Percentiles rank a stretch among this genome's conserved stretches.
phyloP scores from a whole-genome alignment of 495 filamentous ascomycete genomes.

The Aspergillus olivimuriae region DNA sequence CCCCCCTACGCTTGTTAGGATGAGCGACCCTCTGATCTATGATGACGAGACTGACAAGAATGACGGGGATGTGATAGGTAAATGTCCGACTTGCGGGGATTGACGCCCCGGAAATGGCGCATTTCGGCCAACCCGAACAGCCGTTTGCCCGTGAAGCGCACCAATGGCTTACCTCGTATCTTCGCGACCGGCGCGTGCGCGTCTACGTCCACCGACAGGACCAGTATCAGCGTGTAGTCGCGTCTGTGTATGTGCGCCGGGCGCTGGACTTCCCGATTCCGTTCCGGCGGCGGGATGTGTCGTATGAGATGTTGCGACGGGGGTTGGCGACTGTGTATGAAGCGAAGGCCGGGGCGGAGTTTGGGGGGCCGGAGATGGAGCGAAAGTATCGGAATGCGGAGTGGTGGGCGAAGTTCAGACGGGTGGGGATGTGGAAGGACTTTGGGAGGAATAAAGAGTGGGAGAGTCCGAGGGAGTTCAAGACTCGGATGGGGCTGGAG shows the following conservation, averaged over 20 bases:
- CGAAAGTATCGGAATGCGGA: slow-evolving; percentile 66
- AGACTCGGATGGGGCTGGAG: slow-evolving; percentile 52
- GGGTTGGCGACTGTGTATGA: slow-evolving; percentile 90
- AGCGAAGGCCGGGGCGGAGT: slow-evolving; percentile 81
- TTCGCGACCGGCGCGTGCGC: slow-evolving; percentile 68
- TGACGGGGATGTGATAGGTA: slow-evolving; percentile 36
- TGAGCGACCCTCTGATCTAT: no score
- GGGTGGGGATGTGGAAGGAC: slow-evolving; percentile 73
- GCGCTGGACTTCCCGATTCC: slow-evolving; percentile 47
- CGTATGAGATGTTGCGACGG: slow-evolving; percentile 76
- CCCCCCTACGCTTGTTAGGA: no score
- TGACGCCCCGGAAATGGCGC: slow-evolving; percentile 87
- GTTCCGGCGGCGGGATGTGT: slow-evolving; percentile 68
- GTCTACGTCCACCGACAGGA: slow-evolving; percentile 76
- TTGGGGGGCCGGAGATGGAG: slow-evolving; percentile 60
- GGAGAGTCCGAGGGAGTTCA: slow-evolving; percentile 84
- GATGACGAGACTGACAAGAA: slow-evolving; percentile 2
- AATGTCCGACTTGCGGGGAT: slow-evolving; percentile 84
- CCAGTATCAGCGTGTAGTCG: slow-evolving; percentile 88
- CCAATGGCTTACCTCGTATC: slow-evolving; percentile 64
- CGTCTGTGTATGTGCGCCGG: slow-evolving; percentile 69
- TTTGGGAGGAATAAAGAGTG: slow-evolving; percentile 32
- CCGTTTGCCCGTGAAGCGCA: slow-evolving; percentile 76
- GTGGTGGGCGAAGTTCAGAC: slow-evolving; percentile 57
- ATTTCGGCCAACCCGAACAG: slow-evolving; percentile 85